These are phyloP conservation scores for Xanthoconium stramineum DNA, from an alignment of 768 basidiomycete genomes.

Conservation along the genomic window DNA sequence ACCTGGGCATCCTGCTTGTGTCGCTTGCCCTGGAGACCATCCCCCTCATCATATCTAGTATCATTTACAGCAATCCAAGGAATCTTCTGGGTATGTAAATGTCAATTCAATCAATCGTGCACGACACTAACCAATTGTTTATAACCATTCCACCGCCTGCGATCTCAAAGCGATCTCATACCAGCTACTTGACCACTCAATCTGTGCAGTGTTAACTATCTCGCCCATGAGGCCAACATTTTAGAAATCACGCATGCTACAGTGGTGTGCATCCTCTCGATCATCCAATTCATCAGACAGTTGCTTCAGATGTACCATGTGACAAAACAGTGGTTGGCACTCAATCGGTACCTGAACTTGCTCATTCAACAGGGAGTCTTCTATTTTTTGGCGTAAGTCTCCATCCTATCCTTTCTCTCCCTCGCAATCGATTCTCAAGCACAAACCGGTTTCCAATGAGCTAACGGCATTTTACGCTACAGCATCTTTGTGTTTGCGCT, in stretches of 20 bases:
- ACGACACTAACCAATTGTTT: background rate
- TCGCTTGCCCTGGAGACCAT: background rate
- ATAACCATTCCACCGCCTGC: too few species aligned
- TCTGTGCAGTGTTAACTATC: background rate
- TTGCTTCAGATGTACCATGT: background rate
- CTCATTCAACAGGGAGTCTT: background rate
- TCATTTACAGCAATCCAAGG: background rate
- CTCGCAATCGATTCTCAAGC: too few species aligned
- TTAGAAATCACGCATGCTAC: background rate
- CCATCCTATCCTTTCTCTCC: too few species aligned
- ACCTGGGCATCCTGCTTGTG: background rate
- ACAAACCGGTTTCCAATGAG: too few species aligned
- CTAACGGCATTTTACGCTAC: background rate
- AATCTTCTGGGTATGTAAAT: background rate
- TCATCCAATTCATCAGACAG: background rate
- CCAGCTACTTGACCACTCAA: background rate
- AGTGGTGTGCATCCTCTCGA: background rate
- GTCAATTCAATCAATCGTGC: background rate
- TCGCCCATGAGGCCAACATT: background rate
- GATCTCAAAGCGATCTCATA: background rate
- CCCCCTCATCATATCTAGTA: background rate
- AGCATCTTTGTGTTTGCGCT: background rate
- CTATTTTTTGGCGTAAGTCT: background rate
- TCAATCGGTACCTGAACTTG: background rate
- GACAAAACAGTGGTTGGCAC: background rate